These are phyloP conservation scores for Fraxinus platypoda DNA, from an alignment of 305 asterid genomes.

Conservation along the genomic window DNA sequence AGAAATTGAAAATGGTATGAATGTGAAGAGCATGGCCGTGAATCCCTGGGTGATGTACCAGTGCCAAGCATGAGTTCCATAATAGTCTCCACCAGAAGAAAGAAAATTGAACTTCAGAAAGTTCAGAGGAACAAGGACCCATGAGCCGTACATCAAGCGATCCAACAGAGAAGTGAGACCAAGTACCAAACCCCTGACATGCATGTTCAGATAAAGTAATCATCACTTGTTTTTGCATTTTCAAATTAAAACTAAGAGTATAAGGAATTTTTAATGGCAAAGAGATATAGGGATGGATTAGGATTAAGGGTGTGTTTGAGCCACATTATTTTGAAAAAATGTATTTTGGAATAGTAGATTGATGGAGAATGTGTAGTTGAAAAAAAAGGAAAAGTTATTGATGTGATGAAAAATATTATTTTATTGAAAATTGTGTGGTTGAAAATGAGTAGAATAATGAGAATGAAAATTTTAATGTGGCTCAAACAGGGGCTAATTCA, in stretches of 20 bases:
- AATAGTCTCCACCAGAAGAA: conserved; percentile 94
- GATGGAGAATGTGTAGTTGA: too few relatives aligned
- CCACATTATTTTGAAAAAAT: too few relatives aligned
- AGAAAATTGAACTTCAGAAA: conserved; percentile 87
- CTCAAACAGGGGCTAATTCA: too few relatives aligned
- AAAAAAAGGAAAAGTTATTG: too few relatives aligned
- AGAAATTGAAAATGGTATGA: conserved; percentile 66
- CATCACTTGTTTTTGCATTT: neutral
- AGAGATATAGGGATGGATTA: neutral
- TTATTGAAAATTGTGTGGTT: too few relatives aligned
- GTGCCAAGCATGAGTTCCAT: conserved; percentile 99
- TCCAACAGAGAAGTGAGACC: conserved; percentile 77
- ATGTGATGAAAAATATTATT: too few relatives aligned
- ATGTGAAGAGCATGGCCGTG: conserved; percentile 80
- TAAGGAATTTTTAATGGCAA: neutral
- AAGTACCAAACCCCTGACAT: conserved; percentile 70
- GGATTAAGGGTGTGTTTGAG: too few relatives aligned
- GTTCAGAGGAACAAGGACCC: conserved; percentile 89
- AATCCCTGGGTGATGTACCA: conserved; percentile 98
- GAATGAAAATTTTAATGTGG: too few relatives aligned
- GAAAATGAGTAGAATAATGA: too few relatives aligned
- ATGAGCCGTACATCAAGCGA: conserved; percentile 77
- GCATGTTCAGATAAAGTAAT: conserved; percentile 22
- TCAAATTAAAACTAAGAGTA: neutral
- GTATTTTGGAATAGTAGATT: too few relatives aligned